Evolutionary conservation across 108 stramenopile species (phyloP).

Genomic region (Epipyxis sp.): DNA sequence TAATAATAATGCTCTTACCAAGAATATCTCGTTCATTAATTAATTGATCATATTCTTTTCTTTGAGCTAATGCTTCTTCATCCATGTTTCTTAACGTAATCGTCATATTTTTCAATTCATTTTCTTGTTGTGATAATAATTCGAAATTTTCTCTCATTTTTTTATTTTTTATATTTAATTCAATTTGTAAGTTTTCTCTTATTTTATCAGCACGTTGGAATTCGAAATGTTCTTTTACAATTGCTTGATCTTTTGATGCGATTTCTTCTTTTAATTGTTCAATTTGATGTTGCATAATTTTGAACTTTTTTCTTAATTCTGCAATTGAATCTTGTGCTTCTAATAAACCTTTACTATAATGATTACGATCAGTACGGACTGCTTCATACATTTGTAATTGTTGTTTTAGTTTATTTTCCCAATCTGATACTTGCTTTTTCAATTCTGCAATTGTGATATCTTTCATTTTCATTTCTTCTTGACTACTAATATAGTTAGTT

Average conservation of each 20-base stretch:
- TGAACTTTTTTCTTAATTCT: slow-evolving; percentile 67
- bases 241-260: slow-evolving; percentile 64
- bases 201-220: slow-evolving; percentile 60
- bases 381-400: slow-evolving; percentile 68
- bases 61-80: slow-evolving; percentile 64
- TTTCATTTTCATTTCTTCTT: slow-evolving; percentile 25
- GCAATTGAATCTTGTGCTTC: slow-evolving; percentile 68
- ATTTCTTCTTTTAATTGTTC: slow-evolving; percentile 68
- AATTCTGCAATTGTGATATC: slow-evolving; percentile 21
- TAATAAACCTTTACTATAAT: slow-evolving; percentile 63
- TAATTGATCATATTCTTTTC: slow-evolving; percentile 67
- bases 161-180: slow-evolving; percentile 44
- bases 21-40: slow-evolving; percentile 79
- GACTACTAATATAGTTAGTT: background rate
- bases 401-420: slow-evolving; percentile 66
- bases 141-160: slow-evolving; percentile 57
- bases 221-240: slow-evolving; percentile 73
- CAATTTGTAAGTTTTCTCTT: slow-evolving; percentile 45
- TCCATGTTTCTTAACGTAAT: slow-evolving; percentile 67
- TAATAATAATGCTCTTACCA: too few species aligned
- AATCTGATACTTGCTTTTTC: slow-evolving; percentile 32
- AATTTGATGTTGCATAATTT: slow-evolving; percentile 67
- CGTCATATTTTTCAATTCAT: slow-evolving; percentile 54
- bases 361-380: slow-evolving; percentile 64
- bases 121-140: slow-evolving; percentile 55